Evolutionary conservation across 768 basidiomycete genomes (phyloP), one percentile per base, ranked within the genome.

Genomic region (Russula earlei): DNA sequence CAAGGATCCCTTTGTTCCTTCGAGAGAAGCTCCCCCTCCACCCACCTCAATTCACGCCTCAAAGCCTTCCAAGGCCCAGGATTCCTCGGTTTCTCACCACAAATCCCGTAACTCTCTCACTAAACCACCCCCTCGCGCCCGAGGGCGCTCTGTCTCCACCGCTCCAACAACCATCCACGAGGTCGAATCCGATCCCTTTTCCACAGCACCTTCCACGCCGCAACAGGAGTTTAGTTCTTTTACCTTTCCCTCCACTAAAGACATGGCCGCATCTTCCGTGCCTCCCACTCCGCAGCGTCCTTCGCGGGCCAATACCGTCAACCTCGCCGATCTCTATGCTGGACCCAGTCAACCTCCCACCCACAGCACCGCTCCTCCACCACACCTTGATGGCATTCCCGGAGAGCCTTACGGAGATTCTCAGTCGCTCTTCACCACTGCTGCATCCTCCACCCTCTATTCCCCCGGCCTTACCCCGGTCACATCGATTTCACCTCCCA

Each of bases 291-390:
- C 89, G 9, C 83, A 85, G 2, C 79, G 90, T 42, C 90, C 90
- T 0, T 89, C 87, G 44, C 79, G 90, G 54, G 85, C 85, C 57
- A 92, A 92, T 68, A 92, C 90, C 4, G 85, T 84, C 33, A 90
- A 77, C 52, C 75, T 91, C 47, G 82, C 77, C 69, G 89, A 92
- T 71, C 71, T 91, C 64, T 84, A 84, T 67, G 72, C 80, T 5
- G 51, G 70, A 8, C 71, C 73, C 52, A 61, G 69, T 44, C 62
- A 70, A 47, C 65, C 76, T 38, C 70, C 77, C 5, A 63, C 74
- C 20, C 79, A 45, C 22, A 19, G 46, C 17, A 37, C 33, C 25
- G 78, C 46, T 78, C 81, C 50, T 71, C 81, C 53, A 83, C 81
- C 33, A 70, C 74, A 24, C 83, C 80, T 48, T 37, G 56, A 58